Evolutionary conservation across 257 asterid species (phyloP), one percentile per base, ranked within the genome.

Genomic region (Gentiana macrophylla): DNA sequence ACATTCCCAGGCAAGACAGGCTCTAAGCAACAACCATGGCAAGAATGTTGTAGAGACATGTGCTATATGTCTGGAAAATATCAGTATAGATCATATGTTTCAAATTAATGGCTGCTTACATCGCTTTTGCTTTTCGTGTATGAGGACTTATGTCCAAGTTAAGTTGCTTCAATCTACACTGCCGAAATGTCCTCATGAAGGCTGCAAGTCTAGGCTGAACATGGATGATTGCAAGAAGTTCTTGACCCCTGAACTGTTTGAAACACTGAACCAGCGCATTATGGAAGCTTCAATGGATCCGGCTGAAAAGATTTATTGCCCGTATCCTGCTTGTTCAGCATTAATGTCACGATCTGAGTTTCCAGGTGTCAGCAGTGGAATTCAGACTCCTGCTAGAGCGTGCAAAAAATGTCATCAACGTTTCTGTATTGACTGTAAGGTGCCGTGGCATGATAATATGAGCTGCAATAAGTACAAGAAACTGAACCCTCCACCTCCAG

Each of bases 361-460:
- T 10, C 61, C 12, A 56, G 36, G 50, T 57, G 12, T 37, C 41
- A 57, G 52, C 3, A 4, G 11, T 12, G 32, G 5, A 3, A 1
- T n/a, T 8, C 8, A 1, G 6, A 8, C 32, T 41, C 15, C 50
- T 0, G 49, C 48, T 35, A 41, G 60, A 56, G 44, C 4, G 9
- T 41, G 61, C 61, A 44, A 4, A 33, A 57, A 57, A 57, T 57
- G 61, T 10, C 11, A 4, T 9, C 32, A 50, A 2, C 41, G 32
- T 45, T 56, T 57, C 51, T 57, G 61, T 57, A 55, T 71, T 48
- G 36, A 70, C 49, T 84, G 90, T 66, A 71, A 73, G 72, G 90
- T 75, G 46, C 77, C 81, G 32, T 84, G 94, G 94, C 87, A 84
- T 55, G 9, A 4, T 33, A 45, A 47, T 52, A 75, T 81, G 75